phyloP scores from a whole-genome alignment of 179 eudicot species.

The Sideroxylon spinosum region DNA sequence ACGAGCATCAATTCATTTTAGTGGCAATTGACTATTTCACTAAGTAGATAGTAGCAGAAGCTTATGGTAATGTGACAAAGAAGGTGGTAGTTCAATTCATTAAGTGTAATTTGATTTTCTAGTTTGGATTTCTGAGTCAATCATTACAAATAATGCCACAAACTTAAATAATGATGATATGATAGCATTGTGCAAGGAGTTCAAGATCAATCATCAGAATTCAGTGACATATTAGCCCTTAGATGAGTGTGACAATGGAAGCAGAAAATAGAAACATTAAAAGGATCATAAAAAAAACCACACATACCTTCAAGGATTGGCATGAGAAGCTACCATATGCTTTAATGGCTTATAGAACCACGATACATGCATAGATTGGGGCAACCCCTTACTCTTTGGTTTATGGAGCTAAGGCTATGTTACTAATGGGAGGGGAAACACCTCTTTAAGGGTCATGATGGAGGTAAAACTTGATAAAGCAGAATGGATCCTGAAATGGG shows the following conservation, averaged over 20 bases:
- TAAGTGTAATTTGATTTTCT: background rate
- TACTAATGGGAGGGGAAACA: background rate
- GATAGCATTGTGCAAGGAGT: background rate
- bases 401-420: constrained; percentile 2
- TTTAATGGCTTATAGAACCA: constrained; percentile 4
- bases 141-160: background rate
- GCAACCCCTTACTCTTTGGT: constrained; percentile 10
- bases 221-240: background rate
- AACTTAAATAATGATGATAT: background rate
- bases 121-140: background rate
- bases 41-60: too few relatives aligned
- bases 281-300: background rate
- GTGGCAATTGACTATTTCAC: constrained; percentile 11
- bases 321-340: background rate
- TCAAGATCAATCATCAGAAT: background rate
- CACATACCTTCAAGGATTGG: constrained; percentile 1
- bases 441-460: background rate
- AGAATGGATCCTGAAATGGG: background rate
- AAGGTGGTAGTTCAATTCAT: background rate
- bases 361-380: background rate
- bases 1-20: constrained; percentile 1
- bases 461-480: background rate
- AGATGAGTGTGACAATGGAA: constrained; percentile 3
- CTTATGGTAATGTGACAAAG: too few relatives aligned
- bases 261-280: constrained; percentile 10